Base-by-base conservation (phyloP, 768 basidiomycete species). In the Kwoniella dendrophila region DNA sequence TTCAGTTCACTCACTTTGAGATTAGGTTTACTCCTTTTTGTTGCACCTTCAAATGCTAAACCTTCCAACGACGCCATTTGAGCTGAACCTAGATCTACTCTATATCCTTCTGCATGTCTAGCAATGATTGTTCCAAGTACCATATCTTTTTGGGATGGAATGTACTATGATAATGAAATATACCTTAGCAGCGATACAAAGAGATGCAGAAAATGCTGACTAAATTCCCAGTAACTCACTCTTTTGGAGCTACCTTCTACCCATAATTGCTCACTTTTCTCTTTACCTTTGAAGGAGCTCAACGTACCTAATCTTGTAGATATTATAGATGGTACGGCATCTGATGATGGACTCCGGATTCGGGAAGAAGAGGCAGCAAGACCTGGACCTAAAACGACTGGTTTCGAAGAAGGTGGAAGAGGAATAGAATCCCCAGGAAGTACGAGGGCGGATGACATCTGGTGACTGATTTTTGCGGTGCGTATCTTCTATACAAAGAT, bases 21-120 rank as follows among this genome's bases (percentile, higher is more conserved):
- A 79, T 91, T 92, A 29, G 95, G 95, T 78, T 87, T 88, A 74
- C 90, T 98, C 66, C 96, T 81, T 82, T 95, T 97, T 24, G 92
- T 91, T 10, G 93, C 96, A 2, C 92, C 90, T 76, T 98, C 95
- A 75, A 99, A 99, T 1, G 96, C 93, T 30, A 97, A 84, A 0
- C 85, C 90, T 70, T 97, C 94, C 44, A 99, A 80, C 4, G 86
- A 84, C 0, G 95, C 95, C 49, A 83, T 82, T 72, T 96, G 92
- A 4, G 93, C 89, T 27, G 87, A 83, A 2, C 94, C 94, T 63
- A 99, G 91, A 78, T 98, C 95, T 24, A 98, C 92, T 45, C 93
- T 85, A 83, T 87, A 99, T 5, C 88, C 89, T 72, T 98, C 95
- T 36, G 91, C 92, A 56, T 87, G 79, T 8, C 88, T 87, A 62